Base-by-base conservation (phyloP, 345 rosid species). In the Psidium friedrichsthalianum region DNA sequence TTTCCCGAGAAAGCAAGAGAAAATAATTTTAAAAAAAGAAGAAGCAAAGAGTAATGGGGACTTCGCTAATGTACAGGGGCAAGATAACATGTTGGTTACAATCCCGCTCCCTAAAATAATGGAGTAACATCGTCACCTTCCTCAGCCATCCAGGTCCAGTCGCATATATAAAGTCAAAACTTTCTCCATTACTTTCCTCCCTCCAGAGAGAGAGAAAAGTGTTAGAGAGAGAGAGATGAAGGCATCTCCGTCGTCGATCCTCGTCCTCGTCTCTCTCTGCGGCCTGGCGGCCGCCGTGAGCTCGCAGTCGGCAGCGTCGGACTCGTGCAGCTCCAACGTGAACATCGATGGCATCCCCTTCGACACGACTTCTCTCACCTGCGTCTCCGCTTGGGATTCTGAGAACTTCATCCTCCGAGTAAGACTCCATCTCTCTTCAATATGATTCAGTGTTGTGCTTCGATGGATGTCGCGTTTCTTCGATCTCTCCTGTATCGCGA, bases 381-480 rank as follows among this genome's bases (percentile, higher is more conserved):
- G 87, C 82, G n/a, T 83, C 85, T 44, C 85, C 40, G 87, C 64
- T 51, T 86, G 87, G 87, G 32, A 2, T n/a, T 42, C 87, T 15
- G 29, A 83, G 42, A 83, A 83, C 55, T 83, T 51, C 87, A 86
- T 86, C 82, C 76, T 96, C 88, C 88, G 98, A 81, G 99, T 96
- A 94, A 86, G 95, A 9, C 80, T 18, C 47, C 32, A 1, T 61
- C 76, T 56, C n/a, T 58, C 80, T 69, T 36, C 80, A 18, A 24
- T 20, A 47, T 69, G 80, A 69, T 36, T 69, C 25, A 18, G 20
- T 36, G 11, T 57, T 5, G 29, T 29, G 1, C 42, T 61, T 61
- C 36, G 47, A 9, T 69, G 78, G 36, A 32, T 32, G 36, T 52
- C 25, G 10, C 5, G 29, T 44, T 42, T 58, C 84, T 29, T 47